These are phyloP conservation scores for Kickxella alabastrina DNA, from an alignment of 192 early-diverging fungal species.

Conservation along the genomic window DNA sequence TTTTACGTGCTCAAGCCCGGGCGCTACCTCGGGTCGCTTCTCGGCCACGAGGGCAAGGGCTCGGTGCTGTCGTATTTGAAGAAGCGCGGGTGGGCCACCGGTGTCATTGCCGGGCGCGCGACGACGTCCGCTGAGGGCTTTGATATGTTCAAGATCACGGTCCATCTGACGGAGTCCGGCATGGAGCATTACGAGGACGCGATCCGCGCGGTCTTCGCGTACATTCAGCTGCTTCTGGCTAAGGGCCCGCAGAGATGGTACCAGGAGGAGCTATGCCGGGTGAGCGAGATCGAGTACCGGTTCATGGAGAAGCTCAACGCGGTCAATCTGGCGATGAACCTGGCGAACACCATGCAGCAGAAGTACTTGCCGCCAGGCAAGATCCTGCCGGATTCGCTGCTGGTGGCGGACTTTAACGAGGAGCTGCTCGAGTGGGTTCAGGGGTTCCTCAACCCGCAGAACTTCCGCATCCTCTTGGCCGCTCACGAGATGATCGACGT, in stretches of 20 bases:
- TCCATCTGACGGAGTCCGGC: constrained; percentile 83
- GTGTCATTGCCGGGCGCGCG: constrained; percentile 60
- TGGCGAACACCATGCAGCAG: constrained; percentile 77
- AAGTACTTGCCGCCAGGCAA: constrained; percentile 62
- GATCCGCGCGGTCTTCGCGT: constrained; percentile 78
- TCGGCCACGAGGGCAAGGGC: constrained; percentile 89
- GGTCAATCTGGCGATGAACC: constrained; percentile 59
- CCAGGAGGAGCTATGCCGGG: constrained; percentile 69
- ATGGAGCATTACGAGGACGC: constrained; percentile 75
- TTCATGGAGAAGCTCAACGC: constrained; percentile 75
- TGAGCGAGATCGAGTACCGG: constrained; percentile 56
- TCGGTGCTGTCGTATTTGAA: constrained; percentile 84
- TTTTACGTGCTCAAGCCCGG: constrained; percentile 59
- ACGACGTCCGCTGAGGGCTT: constrained; percentile 62
- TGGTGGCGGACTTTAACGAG: constrained; percentile 67
- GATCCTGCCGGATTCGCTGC: constrained; percentile 63
- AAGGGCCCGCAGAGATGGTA: constrained; percentile 72
- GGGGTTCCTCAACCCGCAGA: constrained; percentile 57
- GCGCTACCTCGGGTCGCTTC: constrained; percentile 78
- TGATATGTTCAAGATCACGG: constrained; percentile 72
- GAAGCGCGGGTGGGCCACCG: constrained; percentile 85
- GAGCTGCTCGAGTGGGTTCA: constrained; percentile 63
- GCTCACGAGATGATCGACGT: constrained; percentile 44
- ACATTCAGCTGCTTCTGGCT: constrained; percentile 77
- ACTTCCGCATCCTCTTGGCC: constrained; percentile 56